Conservation (phyloP, 2,329 filamentous ascomycete species). For the Fragosphaeria purpurea region DNA sequence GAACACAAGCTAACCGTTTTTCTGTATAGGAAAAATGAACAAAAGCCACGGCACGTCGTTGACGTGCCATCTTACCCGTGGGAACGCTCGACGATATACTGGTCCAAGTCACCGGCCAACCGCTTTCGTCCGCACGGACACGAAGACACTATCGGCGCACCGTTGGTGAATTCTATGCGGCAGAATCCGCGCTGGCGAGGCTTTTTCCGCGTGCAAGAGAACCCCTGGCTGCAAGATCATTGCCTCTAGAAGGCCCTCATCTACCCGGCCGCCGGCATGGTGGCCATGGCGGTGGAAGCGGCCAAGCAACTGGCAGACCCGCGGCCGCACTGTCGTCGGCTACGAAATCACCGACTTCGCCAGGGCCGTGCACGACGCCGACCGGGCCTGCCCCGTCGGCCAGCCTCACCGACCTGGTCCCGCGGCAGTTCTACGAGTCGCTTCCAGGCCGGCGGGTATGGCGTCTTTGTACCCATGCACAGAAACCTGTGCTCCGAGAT, state of each 20-base stretch:
- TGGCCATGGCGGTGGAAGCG: conserved; percentile 30
- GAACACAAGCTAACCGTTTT: neutral
- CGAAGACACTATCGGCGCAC: conserved; percentile 20
- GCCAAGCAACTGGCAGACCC: conserved; percentile 17
- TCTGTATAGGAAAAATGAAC: neutral
- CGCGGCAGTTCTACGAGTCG: conserved; percentile 39
- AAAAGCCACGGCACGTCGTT: conserved; percentile 14
- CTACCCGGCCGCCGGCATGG: conserved; percentile 27
- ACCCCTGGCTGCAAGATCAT: conserved; percentile 38
- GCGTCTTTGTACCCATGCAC: conserved; percentile 36
- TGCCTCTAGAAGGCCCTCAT: conserved; percentile 26
- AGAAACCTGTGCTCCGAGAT: conserved; percentile 39
- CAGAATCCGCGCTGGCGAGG: conserved; percentile 32
- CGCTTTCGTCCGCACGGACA: conserved; percentile 19
- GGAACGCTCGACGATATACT: conserved; percentile 27
- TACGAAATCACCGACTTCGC: conserved; percentile 12
- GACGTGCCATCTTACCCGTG: conserved; percentile 32
- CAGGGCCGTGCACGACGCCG: conserved; percentile 16
- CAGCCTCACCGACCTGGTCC: conserved; percentile 24
- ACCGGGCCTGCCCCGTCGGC: conserved; percentile 19
- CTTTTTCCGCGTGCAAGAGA: conserved; percentile 27
- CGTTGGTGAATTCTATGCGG: conserved; percentile 15
- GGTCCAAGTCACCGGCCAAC: conserved; percentile 21
- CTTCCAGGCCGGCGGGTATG: conserved; percentile 20
- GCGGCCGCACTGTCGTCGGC: neutral